Evolutionary conservation across 495 filamentous ascomycete genomes (phyloP).

Genomic region (Podospora anserina): DNA sequence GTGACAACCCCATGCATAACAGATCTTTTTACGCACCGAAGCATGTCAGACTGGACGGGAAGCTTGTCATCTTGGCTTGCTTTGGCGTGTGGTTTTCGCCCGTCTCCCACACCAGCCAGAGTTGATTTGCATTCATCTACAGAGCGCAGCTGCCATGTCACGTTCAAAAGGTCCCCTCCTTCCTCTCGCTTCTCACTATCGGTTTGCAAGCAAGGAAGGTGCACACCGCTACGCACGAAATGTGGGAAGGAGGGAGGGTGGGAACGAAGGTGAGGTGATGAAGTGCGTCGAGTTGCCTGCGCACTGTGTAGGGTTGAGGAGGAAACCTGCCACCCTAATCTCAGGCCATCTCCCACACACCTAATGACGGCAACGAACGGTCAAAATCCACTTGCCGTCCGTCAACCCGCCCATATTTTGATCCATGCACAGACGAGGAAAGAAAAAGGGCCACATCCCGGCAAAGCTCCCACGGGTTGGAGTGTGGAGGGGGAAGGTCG

Average conservation of each 20-base stretch:
- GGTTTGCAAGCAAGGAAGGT: background rate
- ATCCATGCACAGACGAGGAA: background rate
- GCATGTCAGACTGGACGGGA: background rate
- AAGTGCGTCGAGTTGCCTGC: background rate
- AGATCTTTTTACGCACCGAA: background rate
- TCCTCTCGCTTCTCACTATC: background rate
- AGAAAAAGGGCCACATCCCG: background rate
- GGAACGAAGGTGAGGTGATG: background rate
- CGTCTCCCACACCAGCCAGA: background rate
- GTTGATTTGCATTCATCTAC: background rate
- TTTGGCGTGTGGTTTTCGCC: background rate
- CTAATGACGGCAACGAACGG: background rate
- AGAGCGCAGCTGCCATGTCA: background rate
- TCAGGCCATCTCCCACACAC: background rate
- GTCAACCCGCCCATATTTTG: background rate
- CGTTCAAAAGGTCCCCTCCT: background rate
- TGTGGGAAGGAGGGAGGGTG: background rate
- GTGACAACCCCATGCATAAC: background rate
- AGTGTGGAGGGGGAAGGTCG: background rate
- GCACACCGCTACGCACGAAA: background rate
- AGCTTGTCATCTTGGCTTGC: background rate
- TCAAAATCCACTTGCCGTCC: background rate
- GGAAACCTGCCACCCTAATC: background rate
- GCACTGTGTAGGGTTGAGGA: background rate
- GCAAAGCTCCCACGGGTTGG: background rate